Conservation (phyloP, 345 rosid species). For the Salix exigua region DNA sequence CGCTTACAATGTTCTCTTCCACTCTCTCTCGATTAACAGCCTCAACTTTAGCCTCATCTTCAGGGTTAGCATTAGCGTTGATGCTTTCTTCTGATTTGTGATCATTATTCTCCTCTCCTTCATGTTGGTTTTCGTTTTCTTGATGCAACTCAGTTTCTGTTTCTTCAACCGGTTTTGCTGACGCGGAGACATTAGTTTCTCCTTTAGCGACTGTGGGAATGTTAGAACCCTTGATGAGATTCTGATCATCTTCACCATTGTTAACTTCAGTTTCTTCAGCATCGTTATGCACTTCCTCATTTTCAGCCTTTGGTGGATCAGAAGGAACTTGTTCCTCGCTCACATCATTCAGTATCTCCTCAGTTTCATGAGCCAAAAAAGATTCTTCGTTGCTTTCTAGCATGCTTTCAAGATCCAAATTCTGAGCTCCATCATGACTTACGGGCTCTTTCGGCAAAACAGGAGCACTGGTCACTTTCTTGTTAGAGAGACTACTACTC, state of each 20-base stretch:
- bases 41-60: constrained; percentile 23
- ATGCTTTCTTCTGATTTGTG: background rate
- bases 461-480: constrained; percentile 12
- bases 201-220: constrained; percentile 21
- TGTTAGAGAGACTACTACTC: constrained; percentile 12
- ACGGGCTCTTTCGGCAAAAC: constrained; percentile 14
- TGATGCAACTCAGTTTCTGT: background rate
- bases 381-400: constrained; percentile 21
- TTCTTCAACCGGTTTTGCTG: background rate
- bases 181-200: constrained; percentile 14
- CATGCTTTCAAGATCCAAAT: constrained; percentile 19
- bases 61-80: background rate
- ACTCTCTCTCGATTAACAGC: background rate
- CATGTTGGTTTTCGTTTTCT: background rate
- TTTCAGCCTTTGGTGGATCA: constrained; percentile 17
- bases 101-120: background rate
- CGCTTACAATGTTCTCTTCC: background rate
- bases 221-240: constrained; percentile 6
- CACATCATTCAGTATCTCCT: constrained; percentile 31
- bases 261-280: constrained; percentile 14
- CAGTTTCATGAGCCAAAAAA: constrained; percentile 22
- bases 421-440: constrained; percentile 8
- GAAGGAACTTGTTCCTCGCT: constrained; percentile 12
- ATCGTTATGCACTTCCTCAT: constrained; percentile 16
- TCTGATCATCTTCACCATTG: constrained; percentile 24